These are phyloP conservation scores for Pestalotiopsis sp. DNA, from an alignment of 2,329 filamentous ascomycete species.

Conservation along the genomic window DNA sequence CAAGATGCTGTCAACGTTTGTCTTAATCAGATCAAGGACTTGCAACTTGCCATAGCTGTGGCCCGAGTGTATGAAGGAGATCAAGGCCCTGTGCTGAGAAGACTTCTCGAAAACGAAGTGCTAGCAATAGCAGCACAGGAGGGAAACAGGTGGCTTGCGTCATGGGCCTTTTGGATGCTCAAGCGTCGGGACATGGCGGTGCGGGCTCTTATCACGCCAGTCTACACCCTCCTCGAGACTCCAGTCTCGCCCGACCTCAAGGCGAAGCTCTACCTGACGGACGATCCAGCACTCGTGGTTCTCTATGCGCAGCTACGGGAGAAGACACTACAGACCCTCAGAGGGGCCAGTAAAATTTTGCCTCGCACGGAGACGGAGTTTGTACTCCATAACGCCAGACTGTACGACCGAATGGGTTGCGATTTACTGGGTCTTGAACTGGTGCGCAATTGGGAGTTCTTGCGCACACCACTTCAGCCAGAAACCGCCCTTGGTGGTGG, in stretches of 20 bases:
- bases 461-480: slow-evolving; percentile 41
- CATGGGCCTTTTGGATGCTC: slow-evolving; percentile 95
- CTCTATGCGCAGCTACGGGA: slow-evolving; percentile 85
- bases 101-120: slow-evolving; percentile 78
- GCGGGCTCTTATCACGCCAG: slow-evolving; percentile 77
- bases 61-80: slow-evolving; percentile 89
- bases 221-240: slow-evolving; percentile 73
- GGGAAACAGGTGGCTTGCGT: slow-evolving; percentile 90
- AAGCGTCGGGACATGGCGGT: slow-evolving; percentile 82
- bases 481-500: slow-evolving; percentile 45
- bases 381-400: slow-evolving; percentile 78
- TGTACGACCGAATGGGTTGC: slow-evolving; percentile 92
- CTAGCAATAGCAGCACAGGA: slow-evolving; percentile 76
- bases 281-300: slow-evolving; percentile 87
- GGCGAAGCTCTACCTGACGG: slow-evolving; percentile 80
- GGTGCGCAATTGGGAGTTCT: slow-evolving; percentile 82
- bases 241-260: slow-evolving; percentile 70
- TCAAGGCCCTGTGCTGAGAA: slow-evolving; percentile 70
- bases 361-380: slow-evolving; percentile 86
- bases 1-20: slow-evolving; percentile 87
- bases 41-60: slow-evolving; percentile 88
- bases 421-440: slow-evolving; percentile 86
- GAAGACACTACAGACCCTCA: slow-evolving; percentile 79
- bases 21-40: slow-evolving; percentile 81
- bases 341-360: slow-evolving; percentile 80